phyloP scores from a whole-genome alignment of 1,284 basidiomycete species.

The Rhodotorula sp. region DNA sequence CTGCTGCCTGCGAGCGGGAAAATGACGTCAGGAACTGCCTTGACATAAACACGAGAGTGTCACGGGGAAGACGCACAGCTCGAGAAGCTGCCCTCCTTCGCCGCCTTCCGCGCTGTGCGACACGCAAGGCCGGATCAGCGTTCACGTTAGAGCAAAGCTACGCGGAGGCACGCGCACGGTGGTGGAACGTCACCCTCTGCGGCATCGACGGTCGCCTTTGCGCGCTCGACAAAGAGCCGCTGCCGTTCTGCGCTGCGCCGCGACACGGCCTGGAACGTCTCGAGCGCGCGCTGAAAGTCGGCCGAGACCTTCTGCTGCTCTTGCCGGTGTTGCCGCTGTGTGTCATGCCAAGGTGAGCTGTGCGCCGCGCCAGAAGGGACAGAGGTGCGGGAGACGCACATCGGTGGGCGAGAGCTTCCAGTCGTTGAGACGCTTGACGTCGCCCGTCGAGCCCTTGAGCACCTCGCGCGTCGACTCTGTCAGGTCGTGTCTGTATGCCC shows the following conservation, averaged over 20 bases:
- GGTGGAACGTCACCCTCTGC: neutral
- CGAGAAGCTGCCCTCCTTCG: constrained; percentile 24
- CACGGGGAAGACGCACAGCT: constrained; percentile 12
- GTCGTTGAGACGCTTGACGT: constrained; percentile 79
- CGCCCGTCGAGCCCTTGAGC: constrained; percentile 88
- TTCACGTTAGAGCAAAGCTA: too few relatives aligned
- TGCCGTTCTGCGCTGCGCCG: constrained; percentile 84
- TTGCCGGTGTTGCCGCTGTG: constrained; percentile 50
- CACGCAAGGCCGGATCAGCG: neutral
- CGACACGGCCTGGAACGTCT: constrained; percentile 88
- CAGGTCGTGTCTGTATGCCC: constrained; percentile 62
- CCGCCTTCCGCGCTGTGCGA: neutral
- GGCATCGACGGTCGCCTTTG: constrained; percentile 62
- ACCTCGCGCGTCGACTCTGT: constrained; percentile 91
- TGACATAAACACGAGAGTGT: too few relatives aligned
- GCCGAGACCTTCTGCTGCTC: constrained; percentile 80
- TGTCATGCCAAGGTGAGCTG: neutral
- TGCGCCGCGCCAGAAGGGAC: constrained; percentile 1
- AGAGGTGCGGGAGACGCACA: constrained; percentile 54
- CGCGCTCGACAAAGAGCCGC: constrained; percentile 76
- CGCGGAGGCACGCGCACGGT: neutral
- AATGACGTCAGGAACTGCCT: too few relatives aligned
- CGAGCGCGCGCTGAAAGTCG: constrained; percentile 85
- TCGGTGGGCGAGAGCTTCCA: constrained; percentile 61
- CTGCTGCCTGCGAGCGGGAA: too few relatives aligned